Conservation (phyloP, 768 basidiomycete species). For the Tephrocybe sp. region DNA sequence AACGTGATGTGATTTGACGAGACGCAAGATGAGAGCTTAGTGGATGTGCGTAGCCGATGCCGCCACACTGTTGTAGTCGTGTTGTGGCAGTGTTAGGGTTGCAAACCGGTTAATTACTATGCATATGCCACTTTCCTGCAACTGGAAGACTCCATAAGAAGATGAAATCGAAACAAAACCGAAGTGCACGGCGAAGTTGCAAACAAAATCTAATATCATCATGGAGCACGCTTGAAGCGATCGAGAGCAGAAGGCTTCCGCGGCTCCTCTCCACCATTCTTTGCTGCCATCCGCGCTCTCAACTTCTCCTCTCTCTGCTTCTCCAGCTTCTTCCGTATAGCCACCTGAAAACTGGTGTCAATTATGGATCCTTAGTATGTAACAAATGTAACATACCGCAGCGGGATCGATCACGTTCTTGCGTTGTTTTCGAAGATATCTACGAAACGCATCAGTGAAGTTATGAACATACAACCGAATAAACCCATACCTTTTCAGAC, state of each 20-base stretch:
- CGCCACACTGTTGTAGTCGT: no score
- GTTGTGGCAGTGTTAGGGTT: no score
- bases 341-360: slow-evolving; percentile 38
- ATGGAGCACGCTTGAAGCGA: slow-evolving; percentile 34
- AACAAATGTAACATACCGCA: slow-evolving; percentile 41
- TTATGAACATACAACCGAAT: neutral
- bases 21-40: no score
- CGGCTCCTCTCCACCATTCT: slow-evolving; percentile 24
- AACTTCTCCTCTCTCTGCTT: slow-evolving; percentile 52
- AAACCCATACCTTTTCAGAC: slow-evolving; percentile 64
- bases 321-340: slow-evolving; percentile 66
- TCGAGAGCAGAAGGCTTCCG: slow-evolving; percentile 40
- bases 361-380: neutral
- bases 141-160: no score
- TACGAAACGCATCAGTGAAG: slow-evolving; percentile 16
- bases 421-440: slow-evolving; percentile 84
- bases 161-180: no score
- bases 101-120: no score
- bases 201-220: no score
- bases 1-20: no score
- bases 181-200: no score
- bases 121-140: no score
- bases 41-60: no score
- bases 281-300: slow-evolving; percentile 32
- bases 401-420: slow-evolving; percentile 93